These are phyloP conservation scores for Pseudopediastrum boryanum DNA, from an alignment of 139 green algal genomes.

Conservation along the genomic window DNA sequence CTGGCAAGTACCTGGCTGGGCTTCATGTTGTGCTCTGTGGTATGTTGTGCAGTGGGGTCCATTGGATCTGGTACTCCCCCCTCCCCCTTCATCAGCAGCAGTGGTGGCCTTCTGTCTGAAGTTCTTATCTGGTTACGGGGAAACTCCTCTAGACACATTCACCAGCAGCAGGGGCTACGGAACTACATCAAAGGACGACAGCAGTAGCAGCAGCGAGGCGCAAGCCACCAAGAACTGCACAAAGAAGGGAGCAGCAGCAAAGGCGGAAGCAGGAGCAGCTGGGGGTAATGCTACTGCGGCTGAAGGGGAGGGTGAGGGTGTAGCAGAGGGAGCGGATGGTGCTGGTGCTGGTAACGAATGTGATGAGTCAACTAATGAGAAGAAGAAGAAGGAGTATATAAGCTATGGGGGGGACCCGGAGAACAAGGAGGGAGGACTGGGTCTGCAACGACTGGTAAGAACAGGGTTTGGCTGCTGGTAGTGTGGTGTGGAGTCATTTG, in stretches of 20 bases:
- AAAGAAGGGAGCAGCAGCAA: too few relatives aligned
- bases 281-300: too few relatives aligned
- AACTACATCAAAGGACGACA: too few relatives aligned
- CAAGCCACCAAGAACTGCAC: background rate
- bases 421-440: background rate
- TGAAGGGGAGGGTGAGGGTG: too few relatives aligned
- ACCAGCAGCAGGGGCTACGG: too few relatives aligned
- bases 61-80: constrained; percentile 26
- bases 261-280: too few relatives aligned
- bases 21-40: background rate
- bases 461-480: background rate
- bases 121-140: constrained; percentile 24
- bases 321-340: too few relatives aligned
- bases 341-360: background rate
- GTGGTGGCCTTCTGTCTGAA: constrained; percentile 32
- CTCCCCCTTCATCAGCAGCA: constrained; percentile 31
- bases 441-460: constrained; percentile 20
- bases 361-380: background rate
- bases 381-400: background rate
- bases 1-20: too few relatives aligned
- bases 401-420: constrained; percentile 11
- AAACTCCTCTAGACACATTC: constrained; percentile 24
- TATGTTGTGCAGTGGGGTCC: constrained; percentile 1
- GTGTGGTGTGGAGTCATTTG: too few relatives aligned
- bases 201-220: constrained; percentile 9